Base-by-base conservation (phyloP, 495 filamentous ascomycete species). In the Aspergillus wentii region DNA sequence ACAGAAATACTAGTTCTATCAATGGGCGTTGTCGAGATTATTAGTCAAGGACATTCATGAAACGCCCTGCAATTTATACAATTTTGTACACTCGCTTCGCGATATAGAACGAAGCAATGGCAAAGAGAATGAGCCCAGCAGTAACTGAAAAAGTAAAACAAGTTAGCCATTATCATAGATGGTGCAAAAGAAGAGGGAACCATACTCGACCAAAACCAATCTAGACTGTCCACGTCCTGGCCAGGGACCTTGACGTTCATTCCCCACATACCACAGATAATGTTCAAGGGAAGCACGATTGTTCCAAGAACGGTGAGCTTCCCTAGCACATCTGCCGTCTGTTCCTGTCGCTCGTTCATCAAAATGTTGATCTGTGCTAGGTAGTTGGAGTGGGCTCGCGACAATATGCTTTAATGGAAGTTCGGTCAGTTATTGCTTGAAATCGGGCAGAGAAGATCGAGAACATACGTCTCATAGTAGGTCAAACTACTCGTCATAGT, bases 241-340 rank as follows among this genome's bases (percentile, higher is more conserved):
- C 90, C 88, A 0, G 92, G 92, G 0, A 98, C 91, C 64, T 85
- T 83, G 6, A 94, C 88, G 68, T 98, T 98, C 92, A 97, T 97
- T 22, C 92, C 92, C 85, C 92, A 98, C 59, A 98, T 83, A 48
- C 92, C 94, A 17, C 92, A 96, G 46, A 98, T 87, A 62, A 98
- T 90, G 54, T 98, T 98, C 82, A 98, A 90, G 14, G 92, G 92
- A 39, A 98, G 74, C 4, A 98, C 88, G 46, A 98, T 97, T 7
- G 92, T 98, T 48, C 90, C 92, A 3, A 98, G 70, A 2, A 96
- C 94, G 3, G 92, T 98, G 30, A 98, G 75, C 62, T 94, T 96
- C 31, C 91, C 89, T 13, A 98, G 72, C 1, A 95, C 86, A 59
- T 95, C 88, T 19, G 88, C 84, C 8, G 92, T 98, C 67, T 94